phyloP scores from a whole-genome alignment of 2,329 filamentous ascomycete genomes.

The Phyllosticta citrichinensis region DNA sequence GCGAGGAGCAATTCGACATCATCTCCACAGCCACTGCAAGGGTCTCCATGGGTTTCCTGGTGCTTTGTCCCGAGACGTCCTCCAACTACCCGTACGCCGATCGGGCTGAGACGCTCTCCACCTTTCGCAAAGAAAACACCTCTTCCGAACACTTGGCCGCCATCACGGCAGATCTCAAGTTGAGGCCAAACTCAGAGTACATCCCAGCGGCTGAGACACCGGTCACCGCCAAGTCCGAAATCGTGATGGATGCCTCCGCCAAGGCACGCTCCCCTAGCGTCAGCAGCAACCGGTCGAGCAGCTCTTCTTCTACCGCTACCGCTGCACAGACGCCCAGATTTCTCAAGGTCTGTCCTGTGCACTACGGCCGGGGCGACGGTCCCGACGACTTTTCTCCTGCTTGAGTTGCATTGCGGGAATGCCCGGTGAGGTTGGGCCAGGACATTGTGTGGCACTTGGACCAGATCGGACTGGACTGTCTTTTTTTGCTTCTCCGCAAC shows the following conservation, averaged over 20 bases:
- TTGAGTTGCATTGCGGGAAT: background rate
- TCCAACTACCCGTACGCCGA: constrained; percentile 9
- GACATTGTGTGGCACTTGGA: background rate
- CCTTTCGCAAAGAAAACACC: too few species aligned
- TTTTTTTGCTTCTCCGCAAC: background rate
- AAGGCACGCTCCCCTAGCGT: constrained; percentile 42
- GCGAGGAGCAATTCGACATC: constrained; percentile 6
- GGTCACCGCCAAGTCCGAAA: background rate
- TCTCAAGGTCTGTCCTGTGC: constrained; percentile 55
- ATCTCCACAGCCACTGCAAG: constrained; percentile 12
- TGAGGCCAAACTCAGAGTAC: background rate
- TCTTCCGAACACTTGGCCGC: background rate
- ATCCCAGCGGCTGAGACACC: background rate
- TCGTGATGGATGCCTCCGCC: constrained; percentile 2
- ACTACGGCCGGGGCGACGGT: constrained; percentile 50
- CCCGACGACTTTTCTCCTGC: constrained; percentile 40
- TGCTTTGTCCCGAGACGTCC: constrained; percentile 14
- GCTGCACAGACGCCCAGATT: constrained; percentile 35
- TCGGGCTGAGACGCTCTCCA: background rate
- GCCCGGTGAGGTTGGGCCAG: background rate
- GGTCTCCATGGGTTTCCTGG: constrained; percentile 9
- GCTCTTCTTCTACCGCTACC: constrained; percentile 28
- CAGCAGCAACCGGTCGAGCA: constrained; percentile 38
- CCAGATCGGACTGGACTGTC: background rate
- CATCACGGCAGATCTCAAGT: too few species aligned